Base-by-base conservation (phyloP, 768 basidiomycete genomes). In the Amanita fuliginea region DNA sequence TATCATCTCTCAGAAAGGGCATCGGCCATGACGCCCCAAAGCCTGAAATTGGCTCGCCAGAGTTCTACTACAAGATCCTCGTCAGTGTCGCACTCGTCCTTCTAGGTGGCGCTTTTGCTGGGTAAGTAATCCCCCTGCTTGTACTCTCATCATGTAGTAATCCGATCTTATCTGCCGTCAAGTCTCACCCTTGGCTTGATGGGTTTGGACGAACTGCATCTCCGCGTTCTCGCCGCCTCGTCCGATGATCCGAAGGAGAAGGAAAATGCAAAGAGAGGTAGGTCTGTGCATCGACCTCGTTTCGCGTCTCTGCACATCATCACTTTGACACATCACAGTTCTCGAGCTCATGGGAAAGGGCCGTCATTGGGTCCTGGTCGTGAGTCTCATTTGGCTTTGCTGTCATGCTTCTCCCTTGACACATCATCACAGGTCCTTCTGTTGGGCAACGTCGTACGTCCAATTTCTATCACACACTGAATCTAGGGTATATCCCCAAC, bases 321-420 rank as follows among this genome's bases (percentile, higher is more conserved):
- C 14, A 10, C 47, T 9, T n/a, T 52, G 13, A 32, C 22, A 22
- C 34, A 14, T 32, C 34, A 9, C 32, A 81, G 81, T 82, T 16
- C 64, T 81, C 30, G 60, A 59, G 8, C 62, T 82, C 13, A 74
- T 83, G 74, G 63, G 69, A 33, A 76, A 71, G 54, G 86, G 88
- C 0, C 76, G 89, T 3, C 90, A 93, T 64, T 93, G 95, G 95
- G 91, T 97, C 10, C 76, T 98, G 7, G 94, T 96, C 46, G 93
- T 91, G 59, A 46, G 73, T 66, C 49, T 45, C n/a, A 11, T 6
- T 21, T 35, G n/a, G 26, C 3, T 30, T 37, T n/a, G 18, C 35
- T 21, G 18, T 33, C n/a, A 6, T 26, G 32, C n/a, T n/a, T 24
- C 36, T n/a, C 21, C 5, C 19, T 50, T 42, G 49, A 28, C 24